Base-by-base conservation (phyloP, 495 filamentous ascomycete species). In the Trichoderma gamsii region DNA sequence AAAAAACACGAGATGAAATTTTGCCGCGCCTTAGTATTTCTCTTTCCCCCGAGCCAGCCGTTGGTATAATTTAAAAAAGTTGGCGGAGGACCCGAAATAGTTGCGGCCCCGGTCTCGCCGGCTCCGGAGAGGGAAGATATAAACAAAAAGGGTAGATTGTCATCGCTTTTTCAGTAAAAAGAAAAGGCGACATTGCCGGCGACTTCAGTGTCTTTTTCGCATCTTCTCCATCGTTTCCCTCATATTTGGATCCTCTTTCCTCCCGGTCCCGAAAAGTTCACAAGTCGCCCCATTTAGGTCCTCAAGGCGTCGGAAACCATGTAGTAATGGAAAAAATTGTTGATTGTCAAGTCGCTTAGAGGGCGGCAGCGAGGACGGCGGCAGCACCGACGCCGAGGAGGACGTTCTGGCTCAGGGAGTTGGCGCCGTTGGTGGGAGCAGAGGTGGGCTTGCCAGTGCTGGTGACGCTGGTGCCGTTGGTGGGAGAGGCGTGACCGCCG, bases 391-490 rank as follows among this genome's bases (percentile, higher is more conserved):
- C 56, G 27, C 56, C 56, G 56, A 61, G 56, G 56, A 61, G 56
- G 56, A 61, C 27, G 56, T 61, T 61, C 56, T 61, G 56, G 23
- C 23, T 29, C 56, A 61, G 56, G 23, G 56, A 61, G 56, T 61
- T 61, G 56, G 56, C 56, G 6, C 25, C 56, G 56, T 9, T 29
- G 56, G 56, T 61, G 27, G 56, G 56, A 32, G 56, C 9, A 25
- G 56, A 29, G 56, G 56, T 61, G 56, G 56, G 56, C 23, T 27
- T 32, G 25, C 56, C 56, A 18, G 56, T 61, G 23, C 27, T 9
- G 56, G 56, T 61, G 25, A 61, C 56, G 56, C 56, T 61, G 56
- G 56, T 61, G 56, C 56, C 56, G 56, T 61, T 61, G 56, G 56
- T 61, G 56, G 56, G 56, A 61, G 56, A 61, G 56, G 56, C 56